Evolutionary conservation across 495 filamentous ascomycete genomes (phyloP), one percentile per base, ranked within the genome.

Genomic region (Penicillium simplicissimum): DNA sequence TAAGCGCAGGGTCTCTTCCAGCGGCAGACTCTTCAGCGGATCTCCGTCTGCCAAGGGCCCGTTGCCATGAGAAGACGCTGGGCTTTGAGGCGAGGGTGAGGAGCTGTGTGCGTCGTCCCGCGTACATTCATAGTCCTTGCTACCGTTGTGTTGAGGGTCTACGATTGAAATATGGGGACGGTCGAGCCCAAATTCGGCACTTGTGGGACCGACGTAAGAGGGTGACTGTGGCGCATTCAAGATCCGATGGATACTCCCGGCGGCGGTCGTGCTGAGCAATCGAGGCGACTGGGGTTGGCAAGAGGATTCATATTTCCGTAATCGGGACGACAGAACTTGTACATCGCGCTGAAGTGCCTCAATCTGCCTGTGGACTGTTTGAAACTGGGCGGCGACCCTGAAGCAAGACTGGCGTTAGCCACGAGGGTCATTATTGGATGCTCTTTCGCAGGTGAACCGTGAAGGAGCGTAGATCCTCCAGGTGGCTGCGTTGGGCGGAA

Each of bases 1-100:
- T n/a, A 96, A 73, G 0, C 89, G 83, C 14, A 90, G 69, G 47
- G 90, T 83, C 62, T 96, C 90, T 47, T 87, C 81, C 64, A 85
- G 45, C 0, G 70, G 69, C 0, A 76, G 37, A 31, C 55, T 62
- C 14, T 57, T 62, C 15, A 78, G 52, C 0, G 72, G 65, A 58
- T 74, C 67, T 0, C 52, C 63, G 19, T 61, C 38, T 55, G 21
- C n/a, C 10, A 34, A 14, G 2, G 28, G 38, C 43, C 58, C 34
- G 34, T 57, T 45, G 56, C 55, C 13, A 37, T 65, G 64, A 1
- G 68, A 68, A 8, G 64, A 48, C 6, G 53, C 61, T 0, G 68
- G 69, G 53, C 71, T 76, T 1, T 61, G 58, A 8, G 64, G 63
- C 9, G 60, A 42, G 0, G 68, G 64, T 35, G 70, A 73, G 13